These are phyloP conservation scores for Colletotrichum musae DNA, from an alignment of 2,329 filamentous ascomycete genomes.

Conservation along the genomic window DNA sequence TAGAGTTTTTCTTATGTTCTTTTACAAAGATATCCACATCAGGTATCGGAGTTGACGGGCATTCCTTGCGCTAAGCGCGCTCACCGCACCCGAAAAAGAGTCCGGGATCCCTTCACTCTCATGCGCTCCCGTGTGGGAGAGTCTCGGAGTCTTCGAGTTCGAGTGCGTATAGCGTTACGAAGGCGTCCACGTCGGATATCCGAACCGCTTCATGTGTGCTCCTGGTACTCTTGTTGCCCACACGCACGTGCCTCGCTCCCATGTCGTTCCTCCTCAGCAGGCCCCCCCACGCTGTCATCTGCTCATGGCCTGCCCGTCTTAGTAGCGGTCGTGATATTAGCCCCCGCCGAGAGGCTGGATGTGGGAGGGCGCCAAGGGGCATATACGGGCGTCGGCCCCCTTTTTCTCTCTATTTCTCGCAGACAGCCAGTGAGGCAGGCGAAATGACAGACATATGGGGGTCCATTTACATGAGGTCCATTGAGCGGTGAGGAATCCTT, in stretches of 20 bases:
- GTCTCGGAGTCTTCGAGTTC: background rate
- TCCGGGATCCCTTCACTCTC: conserved; percentile 1
- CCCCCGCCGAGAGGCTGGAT: conserved; percentile 2
- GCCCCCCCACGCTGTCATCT: conserved; percentile 21
- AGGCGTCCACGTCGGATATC: conserved; percentile 8
- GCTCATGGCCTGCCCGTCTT: background rate
- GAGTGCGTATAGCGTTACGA: conserved; percentile 8
- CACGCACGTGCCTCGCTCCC: background rate
- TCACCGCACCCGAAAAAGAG: conserved; percentile 22
- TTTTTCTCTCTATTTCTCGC: conserved; percentile 2
- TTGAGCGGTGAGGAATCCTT: background rate
- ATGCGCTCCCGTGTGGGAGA: background rate
- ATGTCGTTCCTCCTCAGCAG: background rate
- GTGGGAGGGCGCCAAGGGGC: background rate
- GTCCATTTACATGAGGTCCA: background rate
- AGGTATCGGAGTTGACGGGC: conserved; percentile 2
- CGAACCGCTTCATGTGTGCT: background rate
- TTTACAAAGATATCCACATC: background rate
- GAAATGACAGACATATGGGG: background rate
- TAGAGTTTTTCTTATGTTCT: no score
- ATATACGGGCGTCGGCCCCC: conserved; percentile 20
- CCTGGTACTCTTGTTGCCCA: background rate
- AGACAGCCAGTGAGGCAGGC: background rate
- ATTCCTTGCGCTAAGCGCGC: conserved; percentile 6
- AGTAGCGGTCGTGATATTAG: background rate